Conservation (phyloP, 78 protist genomes). For the Tieghemostelium lacteum region DNA sequence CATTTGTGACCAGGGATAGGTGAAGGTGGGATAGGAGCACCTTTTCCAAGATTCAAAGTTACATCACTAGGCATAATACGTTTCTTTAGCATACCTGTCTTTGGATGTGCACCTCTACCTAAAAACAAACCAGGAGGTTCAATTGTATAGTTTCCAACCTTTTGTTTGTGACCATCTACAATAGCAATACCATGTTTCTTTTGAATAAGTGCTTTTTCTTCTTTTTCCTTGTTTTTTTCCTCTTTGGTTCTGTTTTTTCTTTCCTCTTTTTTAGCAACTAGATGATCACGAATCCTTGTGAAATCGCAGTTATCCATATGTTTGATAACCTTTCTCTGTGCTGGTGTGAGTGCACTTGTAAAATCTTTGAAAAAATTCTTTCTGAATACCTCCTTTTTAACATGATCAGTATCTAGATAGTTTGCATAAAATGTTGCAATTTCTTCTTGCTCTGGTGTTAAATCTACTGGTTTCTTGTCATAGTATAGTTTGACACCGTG, state of each 20-base stretch:
- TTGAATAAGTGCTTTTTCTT: slow-evolving; percentile 74
- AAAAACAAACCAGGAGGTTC: slow-evolving; percentile 99
- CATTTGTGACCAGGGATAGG: slow-evolving; percentile 93
- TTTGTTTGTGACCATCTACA: slow-evolving; percentile 95
- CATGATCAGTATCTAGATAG: slow-evolving; percentile 91
- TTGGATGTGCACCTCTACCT: slow-evolving; percentile 99
- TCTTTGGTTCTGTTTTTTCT: slow-evolving; percentile 83
- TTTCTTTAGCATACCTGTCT: slow-evolving; percentile 93
- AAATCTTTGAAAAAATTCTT: slow-evolving; percentile 92
- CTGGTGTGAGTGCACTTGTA: slow-evolving; percentile 2
- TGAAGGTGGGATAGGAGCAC: slow-evolving; percentile 89
- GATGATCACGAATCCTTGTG: slow-evolving; percentile 75
- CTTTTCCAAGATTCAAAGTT: slow-evolving; percentile 94
- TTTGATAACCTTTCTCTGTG: slow-evolving; percentile 65
- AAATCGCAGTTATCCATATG: slow-evolving; percentile 90
- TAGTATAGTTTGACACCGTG: slow-evolving; percentile 87
- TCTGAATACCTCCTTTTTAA: slow-evolving; percentile 81
- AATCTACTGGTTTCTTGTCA: slow-evolving; percentile 74
- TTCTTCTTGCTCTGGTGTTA: slow-evolving; percentile 90
- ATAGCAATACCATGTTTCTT: slow-evolving; percentile 87
- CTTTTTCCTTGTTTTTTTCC: slow-evolving; percentile 85
- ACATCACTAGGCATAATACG: slow-evolving; percentile 98
- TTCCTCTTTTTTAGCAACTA: slow-evolving; percentile 68
- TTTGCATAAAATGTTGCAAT: slow-evolving; percentile 94
- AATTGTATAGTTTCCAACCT: slow-evolving; percentile 95